Evolutionary conservation across 345 rosid species (phyloP), one percentile per base, ranked within the genome.

Genomic region (Eucalyptus regnans): DNA sequence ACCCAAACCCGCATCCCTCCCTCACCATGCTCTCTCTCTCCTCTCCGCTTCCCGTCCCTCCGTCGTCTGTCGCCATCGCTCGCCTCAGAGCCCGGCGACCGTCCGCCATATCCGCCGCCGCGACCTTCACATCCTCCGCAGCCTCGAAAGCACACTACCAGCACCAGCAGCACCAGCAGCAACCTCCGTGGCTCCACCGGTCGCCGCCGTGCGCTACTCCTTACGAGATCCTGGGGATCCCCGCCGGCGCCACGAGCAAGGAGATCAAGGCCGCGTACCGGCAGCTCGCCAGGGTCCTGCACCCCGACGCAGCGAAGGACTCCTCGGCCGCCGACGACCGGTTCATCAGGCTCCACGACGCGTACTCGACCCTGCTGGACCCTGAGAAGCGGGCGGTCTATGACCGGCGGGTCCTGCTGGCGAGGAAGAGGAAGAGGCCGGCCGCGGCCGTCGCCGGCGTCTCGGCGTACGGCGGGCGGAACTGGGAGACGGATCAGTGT

Each of bases 401-500:
- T 52, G 97, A 96, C 86, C 90, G 93, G 27, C 50, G 90, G 48
- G 86, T 94, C 33, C 91, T 91, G 87, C 10, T 52, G 87, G 90
- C 88, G 12, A 84, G 89, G 62, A 90, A 90, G 15, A 87, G 93
- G 4, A 90, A 46, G 81, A 64, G 87, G 87, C 87, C 95, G 20
- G 89, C 62, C 15, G 15, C 88, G 27, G 90, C 87, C 29, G 80
- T 51, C 22, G 80, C 79, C 16, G 12, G 91, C 33, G 81, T 91
- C 90, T 54, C 92, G 86, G 79, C 88, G 92, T 64, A 37, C 60
- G 92, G 87, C 9, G 43, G 93, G 44, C 91, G 94, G 89, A 87
- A 91, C 56, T 95, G 97, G 97, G 96, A 95, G 88, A 93, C 96
- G 16, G 97, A 95, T 90, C 97, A 95, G 90, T 95, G 96, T 88